phyloP scores from a whole-genome alignment of 768 basidiomycete genomes.

The Lactarius trivialis region DNA sequence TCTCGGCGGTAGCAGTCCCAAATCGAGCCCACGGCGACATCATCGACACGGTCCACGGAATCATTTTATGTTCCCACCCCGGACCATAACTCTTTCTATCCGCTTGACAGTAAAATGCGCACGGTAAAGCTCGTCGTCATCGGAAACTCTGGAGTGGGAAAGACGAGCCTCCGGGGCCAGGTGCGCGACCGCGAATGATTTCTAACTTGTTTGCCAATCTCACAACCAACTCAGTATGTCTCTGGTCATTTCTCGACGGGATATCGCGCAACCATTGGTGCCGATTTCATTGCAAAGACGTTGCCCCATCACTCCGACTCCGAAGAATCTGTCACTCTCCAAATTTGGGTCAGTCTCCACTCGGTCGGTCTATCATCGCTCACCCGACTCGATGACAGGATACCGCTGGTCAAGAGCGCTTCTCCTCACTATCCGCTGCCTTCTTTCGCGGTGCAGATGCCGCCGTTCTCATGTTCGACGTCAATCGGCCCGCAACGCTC shows the following conservation, averaged over 20 bases:
- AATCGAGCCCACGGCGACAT: background rate
- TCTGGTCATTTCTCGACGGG: conserved; percentile 67
- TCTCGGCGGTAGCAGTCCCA: background rate
- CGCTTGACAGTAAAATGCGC: conserved; percentile 33
- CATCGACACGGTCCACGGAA: background rate
- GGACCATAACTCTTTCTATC: background rate
- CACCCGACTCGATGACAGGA: conserved; percentile 41
- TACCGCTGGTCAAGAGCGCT: conserved; percentile 84
- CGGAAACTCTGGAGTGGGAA: conserved; percentile 79
- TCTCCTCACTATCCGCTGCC: conserved; percentile 72
- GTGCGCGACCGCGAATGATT: conserved; percentile 33
- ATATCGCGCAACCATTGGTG: conserved; percentile 82
- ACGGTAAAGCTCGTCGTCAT: conserved; percentile 79
- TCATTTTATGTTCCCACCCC: background rate
- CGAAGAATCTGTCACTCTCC: conserved; percentile 55
- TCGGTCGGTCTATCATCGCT: background rate
- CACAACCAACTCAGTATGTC: conserved; percentile 49
- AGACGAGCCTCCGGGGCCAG: conserved; percentile 72
- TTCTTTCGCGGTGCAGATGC: conserved; percentile 87
- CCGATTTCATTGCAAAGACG: conserved; percentile 80
- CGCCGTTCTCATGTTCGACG: conserved; percentile 74
- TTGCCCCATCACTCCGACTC: conserved; percentile 52
- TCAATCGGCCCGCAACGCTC: conserved; percentile 58
- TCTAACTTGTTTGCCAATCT: background rate
- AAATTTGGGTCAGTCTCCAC: conserved; percentile 50